Conservation (phyloP, 768 basidiomycete genomes). For the Glaciozyma martinii region DNA sequence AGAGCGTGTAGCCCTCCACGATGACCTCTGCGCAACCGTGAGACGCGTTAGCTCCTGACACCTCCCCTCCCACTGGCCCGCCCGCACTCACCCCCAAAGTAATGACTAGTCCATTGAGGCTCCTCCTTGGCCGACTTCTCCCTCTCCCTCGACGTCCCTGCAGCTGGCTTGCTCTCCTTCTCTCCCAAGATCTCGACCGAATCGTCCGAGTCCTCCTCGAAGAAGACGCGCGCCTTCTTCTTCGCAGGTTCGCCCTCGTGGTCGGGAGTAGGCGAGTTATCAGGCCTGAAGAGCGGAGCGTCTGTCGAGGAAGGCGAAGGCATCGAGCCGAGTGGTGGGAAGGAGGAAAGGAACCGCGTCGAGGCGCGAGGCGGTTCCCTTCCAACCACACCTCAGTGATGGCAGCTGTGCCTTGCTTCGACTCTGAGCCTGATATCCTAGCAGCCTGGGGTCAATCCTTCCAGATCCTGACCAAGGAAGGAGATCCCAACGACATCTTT, state of each 20-base stretch:
- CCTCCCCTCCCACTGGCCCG: not conserved
- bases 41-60: not conserved
- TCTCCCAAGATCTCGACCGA: not conserved
- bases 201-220: slow-evolving; percentile 2
- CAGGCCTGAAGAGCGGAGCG: not conserved
- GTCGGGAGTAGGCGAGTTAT: not conserved
- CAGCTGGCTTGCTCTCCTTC: not conserved
- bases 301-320: no score
- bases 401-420: no score
- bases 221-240: slow-evolving; percentile 16
- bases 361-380: no score
- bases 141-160: not conserved
- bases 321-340: no score
- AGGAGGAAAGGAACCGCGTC: no score
- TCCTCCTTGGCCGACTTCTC: not conserved
- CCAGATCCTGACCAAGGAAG: no score
- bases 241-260: not conserved
- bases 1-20: slow-evolving; percentile 7
- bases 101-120: not conserved
- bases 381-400: no score
- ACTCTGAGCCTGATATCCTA: no score
- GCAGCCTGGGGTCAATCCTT: no score
- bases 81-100: slow-evolving; percentile 14
- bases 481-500: no score
- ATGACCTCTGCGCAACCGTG: not conserved